A percentile compares a stretch with the other conserved stretches of the same genome.
These are phyloP conservation scores for Mortierella sp. DNA, from an alignment of 371 early-diverging fungal species.

Conservation along the genomic window DNA sequence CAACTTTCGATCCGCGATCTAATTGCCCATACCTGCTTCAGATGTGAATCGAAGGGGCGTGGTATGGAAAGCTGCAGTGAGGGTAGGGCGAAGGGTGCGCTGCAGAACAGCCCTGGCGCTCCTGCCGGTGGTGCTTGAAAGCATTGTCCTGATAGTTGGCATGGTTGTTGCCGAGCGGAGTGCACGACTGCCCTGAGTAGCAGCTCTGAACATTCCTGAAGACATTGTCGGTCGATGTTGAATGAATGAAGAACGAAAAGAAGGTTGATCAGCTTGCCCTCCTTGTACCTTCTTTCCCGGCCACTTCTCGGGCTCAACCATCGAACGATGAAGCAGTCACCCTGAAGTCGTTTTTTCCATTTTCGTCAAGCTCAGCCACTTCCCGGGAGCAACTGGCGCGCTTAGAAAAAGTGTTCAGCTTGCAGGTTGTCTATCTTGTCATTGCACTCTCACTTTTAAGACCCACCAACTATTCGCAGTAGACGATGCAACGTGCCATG, in stretches of 20 bases:
- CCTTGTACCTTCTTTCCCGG: background rate
- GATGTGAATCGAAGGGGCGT: slow-evolving; percentile 23
- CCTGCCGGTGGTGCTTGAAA: background rate
- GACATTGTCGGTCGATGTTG: slow-evolving; percentile 17
- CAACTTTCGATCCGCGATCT: background rate
- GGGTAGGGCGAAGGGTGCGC: slow-evolving; percentile 25
- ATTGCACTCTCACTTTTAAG: background rate
- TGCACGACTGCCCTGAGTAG: slow-evolving; percentile 20
- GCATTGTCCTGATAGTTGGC: slow-evolving; percentile 18
- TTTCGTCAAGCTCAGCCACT: slow-evolving; percentile 5
- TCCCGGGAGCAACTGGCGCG: background rate
- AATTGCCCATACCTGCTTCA: slow-evolving; percentile 24
- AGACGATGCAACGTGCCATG: slow-evolving; percentile 22
- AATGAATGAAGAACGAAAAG: background rate
- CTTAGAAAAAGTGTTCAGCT: background rate
- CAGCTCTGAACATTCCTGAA: slow-evolving; percentile 41
- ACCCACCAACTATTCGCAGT: background rate
- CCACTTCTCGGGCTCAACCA: background rate
- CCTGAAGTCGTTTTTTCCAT: background rate
- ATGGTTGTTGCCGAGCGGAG: slow-evolving; percentile 15
- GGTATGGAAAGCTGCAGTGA: slow-evolving; percentile 45
- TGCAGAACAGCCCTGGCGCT: background rate
- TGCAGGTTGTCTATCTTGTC: background rate
- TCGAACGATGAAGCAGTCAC: background rate
- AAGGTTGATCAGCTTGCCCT: slow-evolving; percentile 9